These are phyloP conservation scores for Aphanomyces euteiches DNA, from an alignment of 352 stramenopile genomes.

Conservation along the genomic window DNA sequence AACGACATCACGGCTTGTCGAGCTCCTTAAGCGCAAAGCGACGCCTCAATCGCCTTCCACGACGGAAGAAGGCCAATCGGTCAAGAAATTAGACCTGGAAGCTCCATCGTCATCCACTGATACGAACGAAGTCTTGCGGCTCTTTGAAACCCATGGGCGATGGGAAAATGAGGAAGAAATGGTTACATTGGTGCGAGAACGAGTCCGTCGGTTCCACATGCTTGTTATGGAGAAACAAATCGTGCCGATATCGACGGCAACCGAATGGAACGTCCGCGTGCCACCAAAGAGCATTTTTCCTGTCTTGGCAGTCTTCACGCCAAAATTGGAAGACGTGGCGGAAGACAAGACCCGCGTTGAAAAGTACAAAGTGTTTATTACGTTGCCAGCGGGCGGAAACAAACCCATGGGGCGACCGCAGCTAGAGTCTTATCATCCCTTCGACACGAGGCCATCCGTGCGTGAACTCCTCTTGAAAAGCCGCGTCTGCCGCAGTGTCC, in stretches of 20 bases:
- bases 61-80: background rate
- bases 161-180: conserved; percentile 75
- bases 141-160: conserved; percentile 60
- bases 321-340: conserved; percentile 33
- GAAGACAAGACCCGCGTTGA: conserved; percentile 69
- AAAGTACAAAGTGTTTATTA: conserved; percentile 87
- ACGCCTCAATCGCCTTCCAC: background rate
- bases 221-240: conserved; percentile 70
- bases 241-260: conserved; percentile 53
- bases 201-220: conserved; percentile 58
- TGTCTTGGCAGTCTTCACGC: conserved; percentile 75
- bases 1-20: conserved; percentile 10
- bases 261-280: conserved; percentile 75
- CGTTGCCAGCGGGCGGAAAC: conserved; percentile 76
- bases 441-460: conserved; percentile 44
- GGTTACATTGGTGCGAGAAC: conserved; percentile 70
- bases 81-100: background rate
- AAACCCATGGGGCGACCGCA: conserved; percentile 46
- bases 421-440: conserved; percentile 45
- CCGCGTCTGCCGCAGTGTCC: conserved; percentile 77
- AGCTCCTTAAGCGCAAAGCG: conserved; percentile 18
- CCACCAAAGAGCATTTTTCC: conserved; percentile 70
- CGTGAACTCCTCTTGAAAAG: conserved; percentile 80
- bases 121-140: conserved; percentile 13
- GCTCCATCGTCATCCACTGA: background rate